These are phyloP conservation scores for Ustilago crameri DNA, from an alignment of 1,284 basidiomycete species.

Conservation along the genomic window DNA sequence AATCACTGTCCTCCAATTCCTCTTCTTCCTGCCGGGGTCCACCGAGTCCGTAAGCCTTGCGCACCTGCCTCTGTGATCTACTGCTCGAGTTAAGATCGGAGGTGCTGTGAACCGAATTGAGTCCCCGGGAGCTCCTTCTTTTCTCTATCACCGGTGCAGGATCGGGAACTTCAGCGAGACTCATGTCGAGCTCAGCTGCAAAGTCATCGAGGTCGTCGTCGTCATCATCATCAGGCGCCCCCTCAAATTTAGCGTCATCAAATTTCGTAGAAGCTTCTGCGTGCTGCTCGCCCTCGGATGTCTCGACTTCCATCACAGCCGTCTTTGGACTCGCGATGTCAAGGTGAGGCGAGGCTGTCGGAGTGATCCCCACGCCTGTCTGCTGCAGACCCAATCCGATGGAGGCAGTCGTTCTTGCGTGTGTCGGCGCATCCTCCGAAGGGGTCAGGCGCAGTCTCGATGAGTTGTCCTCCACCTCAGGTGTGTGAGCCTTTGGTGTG, in stretches of 20 bases:
- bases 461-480: constrained; percentile 15
- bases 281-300: constrained; percentile 1
- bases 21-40: constrained; percentile 48
- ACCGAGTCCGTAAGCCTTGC: constrained; percentile 44
- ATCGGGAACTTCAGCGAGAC: constrained; percentile 32
- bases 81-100: not conserved
- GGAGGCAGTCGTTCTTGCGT: not conserved
- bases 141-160: constrained; percentile 13
- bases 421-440: not conserved
- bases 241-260: constrained; percentile 2
- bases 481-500: constrained; percentile 39
- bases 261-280: not conserved
- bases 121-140: constrained; percentile 19
- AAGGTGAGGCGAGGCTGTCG: constrained; percentile 31
- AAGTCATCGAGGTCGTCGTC: constrained; percentile 46
- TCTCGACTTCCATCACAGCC: not conserved
- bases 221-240: constrained; percentile 16
- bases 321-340: constrained; percentile 12
- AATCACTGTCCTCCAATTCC: constrained; percentile 49
- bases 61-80: constrained; percentile 5
- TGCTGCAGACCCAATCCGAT: constrained; percentile 43
- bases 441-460: not conserved
- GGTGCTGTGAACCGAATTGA: constrained; percentile 1
- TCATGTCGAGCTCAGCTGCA: constrained; percentile 50
- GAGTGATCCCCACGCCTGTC: constrained; percentile 34